Evolutionary conservation across 345 rosid genomes (phyloP), one percentile per base, ranked within the genome.

Genomic region (Cardamine chenopodiifolia): DNA sequence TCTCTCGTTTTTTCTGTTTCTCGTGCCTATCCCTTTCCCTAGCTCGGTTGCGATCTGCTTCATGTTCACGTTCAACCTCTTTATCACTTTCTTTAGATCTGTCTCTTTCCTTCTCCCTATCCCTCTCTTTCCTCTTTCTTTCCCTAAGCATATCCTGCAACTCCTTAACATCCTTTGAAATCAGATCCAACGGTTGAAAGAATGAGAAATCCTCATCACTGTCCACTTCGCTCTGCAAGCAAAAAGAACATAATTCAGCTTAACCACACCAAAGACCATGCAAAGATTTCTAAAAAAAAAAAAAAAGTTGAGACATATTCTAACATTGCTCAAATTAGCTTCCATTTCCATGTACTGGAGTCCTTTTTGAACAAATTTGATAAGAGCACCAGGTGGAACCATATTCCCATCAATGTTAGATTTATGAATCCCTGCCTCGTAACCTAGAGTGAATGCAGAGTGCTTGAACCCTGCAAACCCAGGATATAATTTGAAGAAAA

Each of bases 321-420:
- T 81, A 78, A 90, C 98, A 82, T 87, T 86, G 83, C 76, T 86
- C 86, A 90, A 70, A 76, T 95, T 92, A 48, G 98, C 98, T 78
- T 95, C 99, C 99, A 92, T 90, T 90, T 92, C 99, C 91, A 95
- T 66, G 77, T 89, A 95, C 66, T 95, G 99, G 44, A 92, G 93
- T 59, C 99, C 99, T 77, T 89, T 95, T 35, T 90, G 99, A 64
- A 95, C 92, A 71, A 89, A 86, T 9, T 87, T 86, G 81, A 95
- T 85, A 73, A 95, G 96, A 78, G 98, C 96, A 75, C 91, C 92
- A 66, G 97, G 97, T 10, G 99, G 98, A 78, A 92, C 87, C 97
- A 89, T 79, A 82, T 89, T 90, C 55, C 99, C 99, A 67, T 92
- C 97, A 74, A 95, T 89, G 20, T 85, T 86, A 56, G 91, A 82